Conservation (phyloP, 768 basidiomycete species). For the Mycena epipterygia region DNA sequence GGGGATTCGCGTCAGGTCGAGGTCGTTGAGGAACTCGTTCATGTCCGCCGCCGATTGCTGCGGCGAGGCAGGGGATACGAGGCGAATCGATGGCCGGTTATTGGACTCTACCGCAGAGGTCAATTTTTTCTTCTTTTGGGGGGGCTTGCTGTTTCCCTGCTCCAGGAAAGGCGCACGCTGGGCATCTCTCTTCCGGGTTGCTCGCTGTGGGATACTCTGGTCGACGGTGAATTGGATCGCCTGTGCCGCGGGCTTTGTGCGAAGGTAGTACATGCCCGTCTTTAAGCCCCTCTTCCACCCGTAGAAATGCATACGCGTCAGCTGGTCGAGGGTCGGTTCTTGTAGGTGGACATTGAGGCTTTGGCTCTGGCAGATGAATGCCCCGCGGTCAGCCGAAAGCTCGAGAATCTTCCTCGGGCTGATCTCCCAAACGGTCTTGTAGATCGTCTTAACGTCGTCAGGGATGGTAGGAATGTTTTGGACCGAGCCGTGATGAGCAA, state of each 20-base stretch:
- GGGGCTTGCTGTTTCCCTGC: constrained; percentile 25
- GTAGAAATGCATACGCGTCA: constrained; percentile 87
- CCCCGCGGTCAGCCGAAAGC: constrained; percentile 85
- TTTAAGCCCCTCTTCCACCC: constrained; percentile 91
- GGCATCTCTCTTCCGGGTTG: constrained; percentile 15
- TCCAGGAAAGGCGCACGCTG: constrained; percentile 35
- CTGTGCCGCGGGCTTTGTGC: constrained; percentile 83
- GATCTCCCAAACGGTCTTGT: constrained; percentile 93
- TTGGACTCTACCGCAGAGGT: constrained; percentile 13
- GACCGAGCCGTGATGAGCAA: constrained; percentile 35
- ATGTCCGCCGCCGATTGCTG: constrained; percentile 28
- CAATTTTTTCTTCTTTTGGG: no score
- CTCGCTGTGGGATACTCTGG: constrained; percentile 68
- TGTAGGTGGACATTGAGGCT: constrained; percentile 83
- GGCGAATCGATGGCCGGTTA: constrained; percentile 35
- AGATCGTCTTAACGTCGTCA: constrained; percentile 82
- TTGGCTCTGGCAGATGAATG: constrained; percentile 88
- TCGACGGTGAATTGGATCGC: constrained; percentile 83
- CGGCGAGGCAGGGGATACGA: constrained; percentile 15
- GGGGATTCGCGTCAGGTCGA: constrained; percentile 57
- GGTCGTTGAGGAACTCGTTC: constrained; percentile 47
- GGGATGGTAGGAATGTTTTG: constrained; percentile 79
- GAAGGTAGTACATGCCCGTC: constrained; percentile 89
- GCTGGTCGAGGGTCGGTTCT: constrained; percentile 78
- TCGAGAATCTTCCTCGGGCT: constrained; percentile 87